A percentile compares a stretch with the other conserved stretches of the same genome.
phyloP scores from a whole-genome alignment of 1,284 basidiomycete species.

The Heterobasidion parviporum region DNA sequence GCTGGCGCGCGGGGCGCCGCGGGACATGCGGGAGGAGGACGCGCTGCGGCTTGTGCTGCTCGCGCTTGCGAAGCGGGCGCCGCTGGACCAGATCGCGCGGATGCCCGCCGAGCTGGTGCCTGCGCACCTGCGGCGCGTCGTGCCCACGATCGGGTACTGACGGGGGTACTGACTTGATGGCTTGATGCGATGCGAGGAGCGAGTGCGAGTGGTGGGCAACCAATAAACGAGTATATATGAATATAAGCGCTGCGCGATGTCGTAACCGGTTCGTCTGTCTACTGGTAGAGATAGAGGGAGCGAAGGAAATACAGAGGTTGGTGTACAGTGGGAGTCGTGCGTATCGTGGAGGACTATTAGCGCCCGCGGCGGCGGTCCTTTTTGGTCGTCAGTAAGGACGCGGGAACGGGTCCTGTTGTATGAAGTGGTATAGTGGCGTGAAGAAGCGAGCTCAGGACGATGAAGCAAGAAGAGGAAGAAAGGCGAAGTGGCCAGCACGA shows the following conservation, averaged over 20 bases:
- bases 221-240: neutral
- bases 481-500: too few relatives aligned
- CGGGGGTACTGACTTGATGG: neutral
- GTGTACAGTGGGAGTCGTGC: neutral
- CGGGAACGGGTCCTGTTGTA: neutral
- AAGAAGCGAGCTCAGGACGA: neutral
- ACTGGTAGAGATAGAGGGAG: neutral
- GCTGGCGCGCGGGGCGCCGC: constrained; percentile 6
- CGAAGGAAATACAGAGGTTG: neutral
- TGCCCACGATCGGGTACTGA: constrained; percentile 28
- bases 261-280: neutral
- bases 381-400: neutral
- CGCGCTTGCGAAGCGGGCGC: constrained; percentile 65
- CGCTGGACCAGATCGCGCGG: constrained; percentile 58
- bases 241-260: neutral
- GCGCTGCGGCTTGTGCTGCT: constrained; percentile 39
- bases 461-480: too few relatives aligned
- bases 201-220: too few relatives aligned
- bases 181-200: neutral
- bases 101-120: constrained; percentile 61
- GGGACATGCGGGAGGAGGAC: constrained; percentile 6
- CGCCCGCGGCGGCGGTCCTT: too few relatives aligned
- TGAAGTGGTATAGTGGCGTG: neutral
- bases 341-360: neutral
- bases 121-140: constrained; percentile 51